Base-by-base conservation (phyloP, 345 rosid species). In the Gossypium rotundifolium region DNA sequence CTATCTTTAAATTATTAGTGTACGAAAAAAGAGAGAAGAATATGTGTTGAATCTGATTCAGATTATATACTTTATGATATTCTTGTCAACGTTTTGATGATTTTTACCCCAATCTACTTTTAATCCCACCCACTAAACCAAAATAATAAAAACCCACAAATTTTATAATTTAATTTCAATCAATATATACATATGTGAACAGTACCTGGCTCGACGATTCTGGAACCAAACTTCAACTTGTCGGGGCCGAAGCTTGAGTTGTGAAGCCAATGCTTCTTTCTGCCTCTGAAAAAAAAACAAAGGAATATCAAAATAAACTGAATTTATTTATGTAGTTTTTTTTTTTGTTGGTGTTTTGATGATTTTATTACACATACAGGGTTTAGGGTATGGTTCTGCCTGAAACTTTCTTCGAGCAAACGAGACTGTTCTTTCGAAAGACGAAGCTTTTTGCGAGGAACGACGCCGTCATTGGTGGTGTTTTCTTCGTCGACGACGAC, bases 161-260 rank as follows among this genome's bases (percentile, higher is more conserved):
- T 9, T 10, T 46, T 9, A 12, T 10, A 2, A 62, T 29, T 64
- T 64, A 1, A n/a, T n/a, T 64, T 64, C 1, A 10, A n/a, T n/a
- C 44, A 14, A 61, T 64, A 64, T 10, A n/a, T 54, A 33, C 38
- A 8, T 54, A 1, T 40, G 18, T 64, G 4, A 40, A 18, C 9
- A 25, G 83, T 86, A 94, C 98, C 98, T 91, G 87, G 98, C 98
- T 89, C 98, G 88, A 73, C 98, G 97, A 85, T 94, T 94, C 81
- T 94, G 98, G 85, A 94, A 94, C 98, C 98, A 94, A 60, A 94
- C 98, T 81, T 94, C 98, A 45, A 92, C 97, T 79, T 94, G 98
- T 76, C 98, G 82, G 52, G 97, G 92, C 79, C 84, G 81, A 76
- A 94, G 90, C 87, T 86, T 87, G 90, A 94, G 75, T 73, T 90